Percentiles rank a stretch among this genome's conserved stretches.
Evolutionary conservation across 192 early-diverging fungal genomes (phyloP).

Genomic region (Backusella australiensis): DNA sequence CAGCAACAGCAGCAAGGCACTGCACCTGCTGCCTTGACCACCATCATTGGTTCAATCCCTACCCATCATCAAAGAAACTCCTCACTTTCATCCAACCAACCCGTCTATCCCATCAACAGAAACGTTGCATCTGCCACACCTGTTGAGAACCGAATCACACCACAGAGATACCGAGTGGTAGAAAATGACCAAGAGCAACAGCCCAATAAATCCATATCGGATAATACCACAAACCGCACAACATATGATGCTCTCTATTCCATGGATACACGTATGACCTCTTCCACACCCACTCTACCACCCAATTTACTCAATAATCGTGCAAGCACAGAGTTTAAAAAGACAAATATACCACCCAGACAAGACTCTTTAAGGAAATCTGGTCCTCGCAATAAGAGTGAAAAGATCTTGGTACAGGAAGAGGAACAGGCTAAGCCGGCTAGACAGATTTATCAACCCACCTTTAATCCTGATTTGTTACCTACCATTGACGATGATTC

Average conservation of each 20-base stretch:
- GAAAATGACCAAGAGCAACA: conserved; percentile 9
- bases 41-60: neutral
- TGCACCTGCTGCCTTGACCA: neutral
- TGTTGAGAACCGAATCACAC: neutral
- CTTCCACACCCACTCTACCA: neutral
- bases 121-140: neutral
- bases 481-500: neutral
- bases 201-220: neutral
- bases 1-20: neutral
- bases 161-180: neutral
- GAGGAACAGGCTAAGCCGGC: neutral
- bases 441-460: neutral
- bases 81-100: neutral
- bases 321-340: neutral
- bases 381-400: neutral
- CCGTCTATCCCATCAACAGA: neutral
- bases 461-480: neutral
- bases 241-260: neutral
- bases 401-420: neutral
- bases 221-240: neutral
- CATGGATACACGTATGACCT: neutral
- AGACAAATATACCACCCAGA: conserved; percentile 13
- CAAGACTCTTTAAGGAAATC: conserved; percentile 10
- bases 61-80: conserved; percentile 1
- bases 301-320: neutral